Percentiles rank a stretch among this genome's conserved stretches.
phyloP scores from a whole-genome alignment of 257 asterid genomes.

The Lavandula angustifolia region DNA sequence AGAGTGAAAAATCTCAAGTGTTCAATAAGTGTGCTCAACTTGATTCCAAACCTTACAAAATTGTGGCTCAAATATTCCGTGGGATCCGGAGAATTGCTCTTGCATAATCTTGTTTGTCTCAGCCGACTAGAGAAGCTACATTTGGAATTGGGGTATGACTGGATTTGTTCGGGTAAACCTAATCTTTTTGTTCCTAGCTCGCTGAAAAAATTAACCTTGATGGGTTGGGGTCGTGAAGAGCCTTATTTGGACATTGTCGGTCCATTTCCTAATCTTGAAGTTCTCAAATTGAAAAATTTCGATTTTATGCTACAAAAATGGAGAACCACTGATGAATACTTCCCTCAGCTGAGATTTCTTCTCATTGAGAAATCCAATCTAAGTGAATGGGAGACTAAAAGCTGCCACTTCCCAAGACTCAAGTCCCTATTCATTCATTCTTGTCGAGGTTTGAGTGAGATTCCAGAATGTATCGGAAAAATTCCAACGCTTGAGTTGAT shows the following conservation, averaged over 20 bases:
- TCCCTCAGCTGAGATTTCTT: no score
- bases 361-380: no score
- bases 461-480: no score
- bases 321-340: not conserved
- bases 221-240: not conserved
- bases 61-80: not conserved
- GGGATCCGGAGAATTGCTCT: not conserved
- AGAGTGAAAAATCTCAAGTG: not conserved
- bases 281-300: conserved; percentile 8
- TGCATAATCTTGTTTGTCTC: conserved; percentile 19
- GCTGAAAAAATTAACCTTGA: conserved; percentile 19
- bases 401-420: no score
- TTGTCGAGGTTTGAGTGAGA: no score
- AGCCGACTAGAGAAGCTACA: conserved; percentile 6
- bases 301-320: not conserved
- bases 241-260: not conserved
- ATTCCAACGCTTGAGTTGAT: no score
- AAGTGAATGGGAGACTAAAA: no score
- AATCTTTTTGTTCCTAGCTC: not conserved
- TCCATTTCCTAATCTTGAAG: conserved; percentile 27
- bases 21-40: not conserved
- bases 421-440: no score
- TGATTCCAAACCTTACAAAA: conserved; percentile 25
- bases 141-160: not conserved
- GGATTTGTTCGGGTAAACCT: not conserved